Percentiles rank a stretch among this genome's conserved stretches.
phyloP scores from a whole-genome alignment of 192 early-diverging fungal species.

The Helicostylum pulchrum region DNA sequence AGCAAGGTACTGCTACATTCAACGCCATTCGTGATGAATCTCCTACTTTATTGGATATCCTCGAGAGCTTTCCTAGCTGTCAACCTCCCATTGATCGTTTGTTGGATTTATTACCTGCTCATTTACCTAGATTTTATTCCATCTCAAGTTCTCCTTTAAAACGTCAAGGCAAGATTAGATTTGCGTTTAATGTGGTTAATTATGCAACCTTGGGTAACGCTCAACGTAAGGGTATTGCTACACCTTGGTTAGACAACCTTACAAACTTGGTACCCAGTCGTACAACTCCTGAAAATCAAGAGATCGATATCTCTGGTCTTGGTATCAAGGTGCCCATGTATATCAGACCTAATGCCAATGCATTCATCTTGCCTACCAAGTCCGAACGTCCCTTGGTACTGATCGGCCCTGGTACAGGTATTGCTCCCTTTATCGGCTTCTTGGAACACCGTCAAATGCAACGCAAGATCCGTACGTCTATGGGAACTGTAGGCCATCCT shows the following conservation, averaged over 20 bases:
- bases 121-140: conserved; percentile 88
- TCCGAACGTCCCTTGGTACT: conserved; percentile 69
- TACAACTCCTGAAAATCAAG: background rate
- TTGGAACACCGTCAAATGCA: conserved; percentile 69
- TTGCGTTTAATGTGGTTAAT: conserved; percentile 89
- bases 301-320: background rate
- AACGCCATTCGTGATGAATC: conserved; percentile 61
- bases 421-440: conserved; percentile 93
- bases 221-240: conserved; percentile 64
- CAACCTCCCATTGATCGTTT: conserved; percentile 65
- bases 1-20: conserved; percentile 67
- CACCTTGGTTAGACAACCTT: conserved; percentile 76
- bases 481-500: conserved; percentile 22
- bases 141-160: conserved; percentile 68
- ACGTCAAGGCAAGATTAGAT: conserved; percentile 47
- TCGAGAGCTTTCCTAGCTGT: conserved; percentile 77
- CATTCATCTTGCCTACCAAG: conserved; percentile 67
- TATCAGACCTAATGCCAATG: conserved; percentile 52
- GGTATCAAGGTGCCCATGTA: conserved; percentile 43
- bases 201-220: conserved; percentile 45
- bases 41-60: conserved; percentile 78
- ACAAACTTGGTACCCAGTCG: conserved; percentile 32
- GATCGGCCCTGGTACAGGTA: conserved; percentile 91
- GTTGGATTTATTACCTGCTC: conserved; percentile 73
- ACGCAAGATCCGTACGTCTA: conserved; percentile 39